These are phyloP conservation scores for Xylariaceae sp. DNA, from an alignment of 2,329 filamentous ascomycete genomes.

Conservation along the genomic window DNA sequence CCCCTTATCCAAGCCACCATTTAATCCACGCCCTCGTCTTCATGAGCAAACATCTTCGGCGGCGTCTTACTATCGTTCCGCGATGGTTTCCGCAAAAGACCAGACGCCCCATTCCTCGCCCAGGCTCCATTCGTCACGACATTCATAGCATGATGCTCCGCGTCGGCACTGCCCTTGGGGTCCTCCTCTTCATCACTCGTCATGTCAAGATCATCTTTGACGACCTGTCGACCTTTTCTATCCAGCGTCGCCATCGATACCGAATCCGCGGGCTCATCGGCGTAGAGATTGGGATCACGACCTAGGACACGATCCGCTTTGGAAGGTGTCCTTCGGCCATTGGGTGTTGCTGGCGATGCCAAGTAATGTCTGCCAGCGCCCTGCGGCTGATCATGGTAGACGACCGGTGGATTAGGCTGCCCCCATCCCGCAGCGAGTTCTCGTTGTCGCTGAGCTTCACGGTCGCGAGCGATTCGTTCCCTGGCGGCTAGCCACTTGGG, in stretches of 20 bases:
- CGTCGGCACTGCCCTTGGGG: slow-evolving; percentile 22
- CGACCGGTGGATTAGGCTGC: slow-evolving; percentile 27
- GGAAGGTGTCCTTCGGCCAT: slow-evolving; percentile 40
- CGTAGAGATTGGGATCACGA: slow-evolving; percentile 53
- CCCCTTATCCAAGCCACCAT: background rate
- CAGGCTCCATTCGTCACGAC: slow-evolving; percentile 37
- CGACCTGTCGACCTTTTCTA: slow-evolving; percentile 37
- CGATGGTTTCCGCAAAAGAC: slow-evolving; percentile 27
- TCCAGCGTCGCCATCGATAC: slow-evolving; percentile 47
- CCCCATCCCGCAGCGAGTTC: slow-evolving; percentile 69
- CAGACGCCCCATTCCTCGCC: slow-evolving; percentile 33
- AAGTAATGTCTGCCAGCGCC: slow-evolving; percentile 34
- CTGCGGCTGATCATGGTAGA: slow-evolving; percentile 20
- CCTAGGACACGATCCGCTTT: slow-evolving; percentile 58
- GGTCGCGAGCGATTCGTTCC: slow-evolving; percentile 56
- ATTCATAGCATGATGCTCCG: slow-evolving; percentile 40
- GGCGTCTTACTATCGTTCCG: slow-evolving; percentile 9
- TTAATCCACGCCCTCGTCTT: slow-evolving; percentile 16
- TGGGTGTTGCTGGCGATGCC: slow-evolving; percentile 16
- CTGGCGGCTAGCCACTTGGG: slow-evolving; percentile 71
- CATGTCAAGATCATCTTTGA: slow-evolving; percentile 36
- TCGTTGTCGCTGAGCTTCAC: slow-evolving; percentile 57
- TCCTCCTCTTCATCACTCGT: slow-evolving; percentile 29
- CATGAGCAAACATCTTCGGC: slow-evolving; percentile 10
- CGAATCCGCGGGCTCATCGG: slow-evolving; percentile 41